phyloP scores from a whole-genome alignment of 169 alveolate species.

The Babesia ovata region DNA sequence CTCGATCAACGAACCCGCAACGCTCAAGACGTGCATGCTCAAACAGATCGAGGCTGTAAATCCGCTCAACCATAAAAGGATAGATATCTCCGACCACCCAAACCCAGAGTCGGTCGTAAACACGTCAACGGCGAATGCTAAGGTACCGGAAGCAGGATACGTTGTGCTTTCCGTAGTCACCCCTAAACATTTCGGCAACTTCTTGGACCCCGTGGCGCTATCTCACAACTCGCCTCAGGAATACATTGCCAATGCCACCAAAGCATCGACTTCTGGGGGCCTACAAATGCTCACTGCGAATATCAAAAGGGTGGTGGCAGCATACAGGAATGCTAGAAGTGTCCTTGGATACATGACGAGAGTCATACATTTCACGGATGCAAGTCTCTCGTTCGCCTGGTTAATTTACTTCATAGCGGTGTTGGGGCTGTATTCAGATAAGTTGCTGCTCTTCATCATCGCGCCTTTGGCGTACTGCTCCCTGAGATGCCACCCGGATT shows the following conservation, averaged over 20 bases:
- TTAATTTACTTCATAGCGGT: conserved; percentile 33
- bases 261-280: conserved; percentile 55
- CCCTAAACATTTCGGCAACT: conserved; percentile 62
- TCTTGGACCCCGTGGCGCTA: conserved; percentile 59
- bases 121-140: conserved; percentile 29
- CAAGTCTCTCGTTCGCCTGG: conserved; percentile 40
- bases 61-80: conserved; percentile 57
- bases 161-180: conserved; percentile 58
- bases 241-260: conserved; percentile 51
- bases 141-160: conserved; percentile 40
- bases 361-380: conserved; percentile 47
- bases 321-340: conserved; percentile 26
- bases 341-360: conserved; percentile 25
- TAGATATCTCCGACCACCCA: conserved; percentile 34
- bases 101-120: conserved; percentile 33
- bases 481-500: conserved; percentile 37
- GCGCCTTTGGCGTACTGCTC: conserved; percentile 44
- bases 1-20: conserved; percentile 48
- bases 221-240: conserved; percentile 55
- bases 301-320: conserved; percentile 47
- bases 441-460: conserved; percentile 31
- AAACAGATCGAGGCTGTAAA: conserved; percentile 46
- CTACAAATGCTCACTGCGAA: conserved; percentile 54
- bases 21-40: conserved; percentile 47
- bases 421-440: conserved; percentile 57